phyloP scores from a whole-genome alignment of 2,329 filamentous ascomycete genomes.

The Nannizziopsis barbatae region DNA sequence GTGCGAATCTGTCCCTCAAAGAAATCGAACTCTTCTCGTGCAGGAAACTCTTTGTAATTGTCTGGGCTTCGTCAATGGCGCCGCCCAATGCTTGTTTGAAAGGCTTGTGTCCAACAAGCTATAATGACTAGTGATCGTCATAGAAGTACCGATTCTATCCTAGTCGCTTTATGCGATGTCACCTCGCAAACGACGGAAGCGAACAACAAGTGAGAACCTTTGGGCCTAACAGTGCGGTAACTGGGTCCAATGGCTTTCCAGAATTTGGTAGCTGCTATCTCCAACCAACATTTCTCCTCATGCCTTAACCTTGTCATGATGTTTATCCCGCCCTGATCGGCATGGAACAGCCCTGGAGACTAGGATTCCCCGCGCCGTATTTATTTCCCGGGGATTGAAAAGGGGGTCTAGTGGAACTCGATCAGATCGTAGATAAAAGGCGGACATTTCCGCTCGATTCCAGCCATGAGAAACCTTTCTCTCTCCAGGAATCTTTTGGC shows the following conservation, averaged over 20 bases:
- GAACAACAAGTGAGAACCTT: background rate
- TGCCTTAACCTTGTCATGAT: background rate
- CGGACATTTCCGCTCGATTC: background rate
- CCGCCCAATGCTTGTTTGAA: constrained; percentile 5
- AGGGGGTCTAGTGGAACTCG: background rate
- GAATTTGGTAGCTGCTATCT: background rate
- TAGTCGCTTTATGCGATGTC: constrained; percentile 4
- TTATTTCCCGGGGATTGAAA: background rate
- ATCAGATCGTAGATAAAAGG: background rate
- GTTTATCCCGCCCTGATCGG: background rate
- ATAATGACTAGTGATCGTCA: constrained; percentile 1
- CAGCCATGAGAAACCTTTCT: background rate
- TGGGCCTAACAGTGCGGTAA: background rate
- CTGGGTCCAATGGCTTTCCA: background rate
- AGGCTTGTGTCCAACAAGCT: constrained; percentile 4
- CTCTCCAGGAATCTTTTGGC: background rate
- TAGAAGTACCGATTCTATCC: background rate
- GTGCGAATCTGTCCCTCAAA: too few species aligned
- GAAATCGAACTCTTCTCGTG: too few species aligned
- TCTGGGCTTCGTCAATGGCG: background rate
- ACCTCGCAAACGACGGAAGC: constrained; percentile 3
- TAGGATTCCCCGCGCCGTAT: constrained; percentile 3
- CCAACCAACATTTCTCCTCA: background rate
- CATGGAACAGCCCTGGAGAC: background rate
- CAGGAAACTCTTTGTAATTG: too few species aligned